phyloP scores from a whole-genome alignment of 352 stramenopile genomes.

The Phytopythium vexans region DNA sequence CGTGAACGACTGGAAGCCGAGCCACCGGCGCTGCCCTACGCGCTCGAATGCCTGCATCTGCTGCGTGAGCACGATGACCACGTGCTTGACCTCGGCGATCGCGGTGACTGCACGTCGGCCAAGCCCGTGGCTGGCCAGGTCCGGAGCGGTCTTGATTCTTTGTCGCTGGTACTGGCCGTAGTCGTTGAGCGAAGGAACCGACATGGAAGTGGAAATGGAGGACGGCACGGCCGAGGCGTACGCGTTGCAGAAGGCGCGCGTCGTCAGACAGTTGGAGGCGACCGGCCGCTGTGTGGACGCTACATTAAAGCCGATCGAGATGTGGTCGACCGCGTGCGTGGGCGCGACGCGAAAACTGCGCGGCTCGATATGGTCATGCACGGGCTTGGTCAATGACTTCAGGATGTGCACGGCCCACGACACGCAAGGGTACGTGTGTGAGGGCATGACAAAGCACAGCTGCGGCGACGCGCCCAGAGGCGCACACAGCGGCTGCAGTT shows the following conservation, averaged over 20 bases:
- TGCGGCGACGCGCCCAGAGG: no score
- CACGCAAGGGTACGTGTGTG: conserved; percentile 34
- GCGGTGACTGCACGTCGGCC: conserved; percentile 30
- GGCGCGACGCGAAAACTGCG: conserved; percentile 31
- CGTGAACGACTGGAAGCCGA: conserved; percentile 67
- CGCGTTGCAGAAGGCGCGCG: conserved; percentile 34
- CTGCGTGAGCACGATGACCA: conserved; percentile 42
- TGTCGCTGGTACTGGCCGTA: conserved; percentile 17
- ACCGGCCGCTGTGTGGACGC: conserved; percentile 20
- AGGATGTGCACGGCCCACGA: conserved; percentile 47
- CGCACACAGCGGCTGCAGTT: conserved; percentile 35
- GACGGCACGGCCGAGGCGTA: conserved; percentile 40
- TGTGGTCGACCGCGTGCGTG: conserved; percentile 40
- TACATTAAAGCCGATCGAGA: conserved; percentile 49
- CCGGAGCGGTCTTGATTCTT: conserved; percentile 14
- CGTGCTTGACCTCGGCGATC: conserved; percentile 40
- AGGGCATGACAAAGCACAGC: conserved; percentile 47
- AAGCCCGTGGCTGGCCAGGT: conserved; percentile 17
- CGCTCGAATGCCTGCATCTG: conserved; percentile 48
- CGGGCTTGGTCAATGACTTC: conserved; percentile 50
- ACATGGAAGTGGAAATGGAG: conserved; percentile 19
- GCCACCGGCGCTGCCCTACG: conserved; percentile 58
- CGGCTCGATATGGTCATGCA: conserved; percentile 53
- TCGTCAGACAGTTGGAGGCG: conserved; percentile 31
- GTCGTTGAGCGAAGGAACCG: no score